Evolutionary conservation across 495 filamentous ascomycete genomes (phyloP).

Genomic region (Neurospora sublineolata): DNA sequence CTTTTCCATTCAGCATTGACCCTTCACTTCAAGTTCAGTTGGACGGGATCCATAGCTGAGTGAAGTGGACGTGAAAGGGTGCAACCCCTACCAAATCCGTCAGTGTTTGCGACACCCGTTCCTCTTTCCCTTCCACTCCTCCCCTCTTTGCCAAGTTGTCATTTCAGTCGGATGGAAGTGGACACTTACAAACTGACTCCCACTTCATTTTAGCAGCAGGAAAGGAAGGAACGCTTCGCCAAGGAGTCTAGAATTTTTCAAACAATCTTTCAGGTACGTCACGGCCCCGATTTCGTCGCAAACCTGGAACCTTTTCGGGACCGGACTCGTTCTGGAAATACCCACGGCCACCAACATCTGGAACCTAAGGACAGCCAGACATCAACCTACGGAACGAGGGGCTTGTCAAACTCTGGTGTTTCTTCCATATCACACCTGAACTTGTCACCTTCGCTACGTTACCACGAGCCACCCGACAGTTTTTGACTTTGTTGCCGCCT

Average conservation of each 20-base stretch:
- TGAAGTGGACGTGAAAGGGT: background rate
- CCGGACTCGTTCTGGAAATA: background rate
- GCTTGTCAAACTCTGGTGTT: background rate
- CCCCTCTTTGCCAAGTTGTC: background rate
- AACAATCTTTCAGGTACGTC: background rate
- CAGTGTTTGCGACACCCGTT: background rate
- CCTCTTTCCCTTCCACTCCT: background rate
- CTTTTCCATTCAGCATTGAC: background rate
- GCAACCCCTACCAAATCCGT: background rate
- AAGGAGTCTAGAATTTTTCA: background rate
- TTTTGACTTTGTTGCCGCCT: background rate
- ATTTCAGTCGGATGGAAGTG: background rate
- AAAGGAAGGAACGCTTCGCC: background rate
- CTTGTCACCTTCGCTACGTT: background rate
- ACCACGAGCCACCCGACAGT: background rate
- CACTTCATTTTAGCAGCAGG: background rate
- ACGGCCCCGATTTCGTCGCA: background rate
- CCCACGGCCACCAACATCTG: background rate
- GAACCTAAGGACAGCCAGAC: background rate
- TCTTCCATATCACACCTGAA: background rate
- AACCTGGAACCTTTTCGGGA: background rate
- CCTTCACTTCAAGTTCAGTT: background rate
- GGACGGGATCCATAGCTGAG: background rate
- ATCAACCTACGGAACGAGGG: background rate
- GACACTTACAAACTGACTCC: background rate